Evolutionary conservation across 257 asterid genomes (phyloP).

Genomic region (Solanum verrucosum): DNA sequence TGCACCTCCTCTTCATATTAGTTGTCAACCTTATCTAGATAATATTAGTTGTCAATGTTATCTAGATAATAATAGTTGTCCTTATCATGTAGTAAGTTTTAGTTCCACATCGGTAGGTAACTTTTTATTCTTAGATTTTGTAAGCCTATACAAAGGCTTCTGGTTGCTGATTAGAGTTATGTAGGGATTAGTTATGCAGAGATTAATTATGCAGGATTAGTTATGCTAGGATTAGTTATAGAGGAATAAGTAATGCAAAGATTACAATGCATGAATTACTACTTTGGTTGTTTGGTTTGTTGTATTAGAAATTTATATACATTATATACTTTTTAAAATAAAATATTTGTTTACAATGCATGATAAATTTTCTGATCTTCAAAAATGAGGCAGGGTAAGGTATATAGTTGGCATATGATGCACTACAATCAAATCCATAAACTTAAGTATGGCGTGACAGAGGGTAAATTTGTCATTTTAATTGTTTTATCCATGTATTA

Average conservation of each 20-base stretch:
- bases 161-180: background rate
- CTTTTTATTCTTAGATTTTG: background rate
- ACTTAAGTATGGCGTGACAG: background rate
- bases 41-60: no score
- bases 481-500: background rate
- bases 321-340: no score
- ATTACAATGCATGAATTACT: background rate
- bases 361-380: background rate
- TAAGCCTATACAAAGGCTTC: background rate
- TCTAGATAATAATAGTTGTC: background rate
- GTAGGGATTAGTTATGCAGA: no score
- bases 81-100: background rate
- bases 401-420: background rate
- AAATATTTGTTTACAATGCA: background rate
- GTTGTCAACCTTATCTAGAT: background rate
- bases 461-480: background rate
- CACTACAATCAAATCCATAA: background rate
- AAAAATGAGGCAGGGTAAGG: background rate
- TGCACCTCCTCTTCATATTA: background rate
- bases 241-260: background rate
- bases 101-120: background rate
- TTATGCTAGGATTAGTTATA: background rate
- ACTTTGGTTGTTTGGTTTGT: background rate
- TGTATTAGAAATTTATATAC: background rate
- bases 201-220: background rate